Percentiles rank a stretch among this genome's conserved stretches.
phyloP scores from a whole-genome alignment of 108 stramenopile species.

The Nitzschia sp. region DNA sequence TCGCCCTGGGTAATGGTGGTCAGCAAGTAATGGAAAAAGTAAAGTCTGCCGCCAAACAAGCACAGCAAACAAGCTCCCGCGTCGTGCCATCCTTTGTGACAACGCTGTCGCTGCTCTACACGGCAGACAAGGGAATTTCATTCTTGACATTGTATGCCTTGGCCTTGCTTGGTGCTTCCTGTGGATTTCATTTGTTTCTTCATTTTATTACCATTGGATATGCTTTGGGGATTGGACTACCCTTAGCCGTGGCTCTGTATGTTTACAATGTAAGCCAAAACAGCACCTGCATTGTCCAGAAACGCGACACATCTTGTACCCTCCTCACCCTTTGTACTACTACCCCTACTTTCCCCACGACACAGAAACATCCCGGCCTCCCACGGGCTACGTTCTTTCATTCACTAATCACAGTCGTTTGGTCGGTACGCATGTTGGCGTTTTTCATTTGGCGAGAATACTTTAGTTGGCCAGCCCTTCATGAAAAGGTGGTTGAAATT shows the following conservation, averaged over 20 bases:
- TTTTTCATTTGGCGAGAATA: slow-evolving; percentile 61
- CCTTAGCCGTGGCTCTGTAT: slow-evolving; percentile 29
- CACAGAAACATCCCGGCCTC: slow-evolving; percentile 11
- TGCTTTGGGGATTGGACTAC: slow-evolving; percentile 49
- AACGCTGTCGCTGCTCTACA: slow-evolving; percentile 12
- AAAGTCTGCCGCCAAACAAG: not conserved
- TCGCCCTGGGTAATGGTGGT: not conserved
- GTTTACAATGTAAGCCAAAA: slow-evolving; percentile 34
- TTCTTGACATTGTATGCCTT: slow-evolving; percentile 38
- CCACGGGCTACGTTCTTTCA: slow-evolving; percentile 38
- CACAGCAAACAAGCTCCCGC: slow-evolving; percentile 7
- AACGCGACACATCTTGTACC: no score
- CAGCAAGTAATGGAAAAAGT: not conserved
- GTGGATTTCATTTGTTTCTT: slow-evolving; percentile 60
- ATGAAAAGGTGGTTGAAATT: slow-evolving; percentile 40
- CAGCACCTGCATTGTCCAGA: no score
- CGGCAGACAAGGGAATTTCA: slow-evolving; percentile 17
- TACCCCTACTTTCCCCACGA: no score
- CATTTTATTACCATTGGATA: slow-evolving; percentile 71
- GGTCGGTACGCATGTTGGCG: slow-evolving; percentile 45
- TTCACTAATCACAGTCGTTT: slow-evolving; percentile 43
- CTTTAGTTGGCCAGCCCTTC: slow-evolving; percentile 56
- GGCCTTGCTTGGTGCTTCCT: slow-evolving; percentile 50
- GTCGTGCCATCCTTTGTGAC: slow-evolving; percentile 18
- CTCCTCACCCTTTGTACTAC: no score